Evolutionary conservation across 1,284 basidiomycete genomes (phyloP).

Genomic region (Inonotus hispidus): DNA sequence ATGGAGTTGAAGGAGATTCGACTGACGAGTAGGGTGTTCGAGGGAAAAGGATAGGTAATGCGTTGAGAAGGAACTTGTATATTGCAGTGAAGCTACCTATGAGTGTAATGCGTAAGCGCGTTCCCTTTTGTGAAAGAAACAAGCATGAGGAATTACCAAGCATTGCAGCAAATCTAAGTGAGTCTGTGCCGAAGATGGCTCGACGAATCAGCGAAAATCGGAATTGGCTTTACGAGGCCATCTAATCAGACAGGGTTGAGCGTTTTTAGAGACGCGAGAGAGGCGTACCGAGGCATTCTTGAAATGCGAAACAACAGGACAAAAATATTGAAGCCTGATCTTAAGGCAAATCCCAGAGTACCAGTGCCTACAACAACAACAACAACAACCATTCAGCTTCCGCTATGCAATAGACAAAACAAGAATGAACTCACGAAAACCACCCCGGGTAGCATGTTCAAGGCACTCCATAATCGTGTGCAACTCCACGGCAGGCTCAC

Average conservation of each 20-base stretch:
- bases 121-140: background rate
- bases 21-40: conserved; percentile 17
- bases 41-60: conserved; percentile 74
- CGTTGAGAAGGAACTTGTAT: conserved; percentile 81
- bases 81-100: conserved; percentile 73
- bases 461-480: conserved; percentile 64
- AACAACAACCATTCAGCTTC: background rate
- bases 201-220: conserved; percentile 61
- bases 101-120: background rate
- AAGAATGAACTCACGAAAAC: conserved; percentile 54
- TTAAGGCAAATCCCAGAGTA: conserved; percentile 69
- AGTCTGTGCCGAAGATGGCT: conserved; percentile 77
- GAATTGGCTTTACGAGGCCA: conserved; percentile 32
- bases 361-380: conserved; percentile 57
- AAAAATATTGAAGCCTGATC: conserved; percentile 77
- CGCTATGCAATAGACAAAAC: background rate
- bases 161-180: conserved; percentile 81
- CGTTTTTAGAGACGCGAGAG: conserved; percentile 2
- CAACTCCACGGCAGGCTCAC: conserved; percentile 70
- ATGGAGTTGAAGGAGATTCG: conserved; percentile 16
- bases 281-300: conserved; percentile 52
- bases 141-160: conserved; percentile 48
- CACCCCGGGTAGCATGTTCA: conserved; percentile 70
- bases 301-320: conserved; percentile 67
- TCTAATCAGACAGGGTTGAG: background rate